Conservation (phyloP, 768 basidiomycete genomes). For the Sporobolomyces pararoseus region DNA sequence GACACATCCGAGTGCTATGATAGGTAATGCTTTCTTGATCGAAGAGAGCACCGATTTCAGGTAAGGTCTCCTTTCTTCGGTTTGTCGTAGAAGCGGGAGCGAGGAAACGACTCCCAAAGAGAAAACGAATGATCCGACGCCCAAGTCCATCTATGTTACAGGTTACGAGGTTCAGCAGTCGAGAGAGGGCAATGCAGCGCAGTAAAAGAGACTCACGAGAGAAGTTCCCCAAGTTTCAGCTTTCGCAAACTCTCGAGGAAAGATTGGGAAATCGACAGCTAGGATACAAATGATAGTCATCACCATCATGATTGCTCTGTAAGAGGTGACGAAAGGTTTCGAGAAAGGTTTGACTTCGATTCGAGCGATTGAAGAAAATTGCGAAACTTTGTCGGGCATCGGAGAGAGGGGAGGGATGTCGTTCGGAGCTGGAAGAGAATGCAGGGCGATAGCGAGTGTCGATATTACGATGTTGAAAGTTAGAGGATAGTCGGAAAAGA, state of each 20-base stretch:
- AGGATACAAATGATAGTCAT: constrained; percentile 86
- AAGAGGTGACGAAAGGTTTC: constrained; percentile 74
- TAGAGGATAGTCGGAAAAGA: constrained; percentile 62
- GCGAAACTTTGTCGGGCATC: neutral
- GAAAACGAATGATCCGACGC: constrained; percentile 96
- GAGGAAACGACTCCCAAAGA: constrained; percentile 91
- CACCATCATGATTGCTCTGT: constrained; percentile 90
- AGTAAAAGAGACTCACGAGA: constrained; percentile 58
- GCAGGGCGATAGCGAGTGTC: neutral
- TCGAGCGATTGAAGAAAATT: neutral
- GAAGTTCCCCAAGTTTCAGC: constrained; percentile 93
- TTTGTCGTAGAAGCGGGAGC: constrained; percentile 68
- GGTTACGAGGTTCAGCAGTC: neutral
- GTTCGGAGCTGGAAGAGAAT: neutral
- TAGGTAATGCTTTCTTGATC: constrained; percentile 61
- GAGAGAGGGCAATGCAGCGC: neutral
- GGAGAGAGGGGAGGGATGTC: constrained; percentile 15
- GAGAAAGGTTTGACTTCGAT: constrained; percentile 47
- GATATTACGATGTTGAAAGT: constrained; percentile 54
- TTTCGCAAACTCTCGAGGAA: constrained; percentile 81
- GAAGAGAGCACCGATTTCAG: constrained; percentile 54
- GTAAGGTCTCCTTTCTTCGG: constrained; percentile 45
- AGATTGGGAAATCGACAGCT: constrained; percentile 91
- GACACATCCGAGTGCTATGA: constrained; percentile 68
- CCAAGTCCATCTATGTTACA: constrained; percentile 80